Evolutionary conservation across 805 yeast genomes (phyloP).

Genomic region (Nakazawaea wyomingensis): DNA sequence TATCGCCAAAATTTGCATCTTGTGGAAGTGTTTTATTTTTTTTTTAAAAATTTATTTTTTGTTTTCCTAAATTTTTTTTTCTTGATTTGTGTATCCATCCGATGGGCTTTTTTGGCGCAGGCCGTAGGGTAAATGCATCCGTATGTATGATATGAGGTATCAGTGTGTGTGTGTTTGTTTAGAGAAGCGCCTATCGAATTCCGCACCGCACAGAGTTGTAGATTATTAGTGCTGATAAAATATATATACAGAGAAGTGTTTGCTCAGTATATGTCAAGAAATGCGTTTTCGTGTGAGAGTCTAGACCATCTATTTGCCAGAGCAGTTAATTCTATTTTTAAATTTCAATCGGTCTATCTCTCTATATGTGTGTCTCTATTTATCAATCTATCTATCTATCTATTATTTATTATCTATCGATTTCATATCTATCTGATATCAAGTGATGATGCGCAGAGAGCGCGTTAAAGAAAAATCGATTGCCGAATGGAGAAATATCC

Average conservation of each 20-base stretch:
- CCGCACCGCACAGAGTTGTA: too few relatives aligned
- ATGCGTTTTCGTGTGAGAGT: too few relatives aligned
- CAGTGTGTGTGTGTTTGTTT: too few relatives aligned
- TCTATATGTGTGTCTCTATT: neutral
- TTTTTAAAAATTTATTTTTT: neutral
- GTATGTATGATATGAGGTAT: too few relatives aligned
- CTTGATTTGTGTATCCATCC: neutral
- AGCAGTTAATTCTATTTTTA: neutral
- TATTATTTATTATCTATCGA: neutral
- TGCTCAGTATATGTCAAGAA: too few relatives aligned
- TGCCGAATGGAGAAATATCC: neutral
- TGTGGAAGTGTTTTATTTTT: slow-evolving; percentile 9
- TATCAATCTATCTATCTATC: neutral
- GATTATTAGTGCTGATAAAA: too few relatives aligned
- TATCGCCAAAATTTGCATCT: slow-evolving; percentile 11
- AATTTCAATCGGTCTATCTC: neutral
- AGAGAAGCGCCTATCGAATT: too few relatives aligned
- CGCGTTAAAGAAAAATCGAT: neutral
- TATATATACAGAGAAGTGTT: too few relatives aligned
- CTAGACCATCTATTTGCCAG: too few relatives aligned
- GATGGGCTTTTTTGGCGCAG: too few relatives aligned
- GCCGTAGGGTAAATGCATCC: too few relatives aligned
- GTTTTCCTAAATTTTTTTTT: neutral
- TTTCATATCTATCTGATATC: neutral
- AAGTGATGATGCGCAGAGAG: neutral